phyloP scores from a whole-genome alignment of 2,329 filamentous ascomycete species.

The Hortaea werneckii region DNA sequence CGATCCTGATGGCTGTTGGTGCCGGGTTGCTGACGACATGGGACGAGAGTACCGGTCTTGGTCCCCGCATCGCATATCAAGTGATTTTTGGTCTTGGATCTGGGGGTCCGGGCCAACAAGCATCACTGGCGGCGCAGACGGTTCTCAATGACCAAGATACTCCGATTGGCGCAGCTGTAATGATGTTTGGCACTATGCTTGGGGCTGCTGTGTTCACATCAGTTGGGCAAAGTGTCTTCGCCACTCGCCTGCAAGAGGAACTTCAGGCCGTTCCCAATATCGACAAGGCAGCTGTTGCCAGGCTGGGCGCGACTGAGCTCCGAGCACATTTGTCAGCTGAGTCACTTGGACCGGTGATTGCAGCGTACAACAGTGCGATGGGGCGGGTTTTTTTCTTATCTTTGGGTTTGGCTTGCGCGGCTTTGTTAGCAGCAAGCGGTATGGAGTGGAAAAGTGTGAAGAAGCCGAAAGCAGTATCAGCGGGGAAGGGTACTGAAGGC shows the following conservation, averaged over 20 bases:
- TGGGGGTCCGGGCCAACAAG: constrained; percentile 39
- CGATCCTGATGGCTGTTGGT: constrained; percentile 27
- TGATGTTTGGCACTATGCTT: background rate
- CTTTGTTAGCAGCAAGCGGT: too few relatives aligned
- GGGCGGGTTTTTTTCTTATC: too few relatives aligned
- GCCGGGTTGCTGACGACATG: background rate
- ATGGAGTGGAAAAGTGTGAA: too few relatives aligned
- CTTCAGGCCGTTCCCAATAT: too few relatives aligned
- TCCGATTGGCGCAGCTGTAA: background rate
- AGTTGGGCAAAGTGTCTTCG: background rate
- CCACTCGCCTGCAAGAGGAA: background rate
- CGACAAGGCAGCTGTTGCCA: too few relatives aligned
- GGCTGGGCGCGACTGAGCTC: too few relatives aligned
- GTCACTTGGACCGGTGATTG: too few relatives aligned
- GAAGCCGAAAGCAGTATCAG: too few relatives aligned
- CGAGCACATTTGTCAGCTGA: too few relatives aligned
- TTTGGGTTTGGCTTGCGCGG: too few relatives aligned
- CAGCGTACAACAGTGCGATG: too few relatives aligned
- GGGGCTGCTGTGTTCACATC: background rate
- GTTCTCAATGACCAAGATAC: background rate
- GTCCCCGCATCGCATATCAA: constrained; percentile 46
- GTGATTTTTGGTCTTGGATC: constrained; percentile 39
- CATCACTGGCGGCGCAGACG: constrained; percentile 36
- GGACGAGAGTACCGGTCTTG: constrained; percentile 10
- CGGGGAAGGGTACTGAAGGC: too few relatives aligned